These are phyloP conservation scores for Diplodia mutila DNA, from an alignment of 2,329 filamentous ascomycete genomes.

Conservation along the genomic window DNA sequence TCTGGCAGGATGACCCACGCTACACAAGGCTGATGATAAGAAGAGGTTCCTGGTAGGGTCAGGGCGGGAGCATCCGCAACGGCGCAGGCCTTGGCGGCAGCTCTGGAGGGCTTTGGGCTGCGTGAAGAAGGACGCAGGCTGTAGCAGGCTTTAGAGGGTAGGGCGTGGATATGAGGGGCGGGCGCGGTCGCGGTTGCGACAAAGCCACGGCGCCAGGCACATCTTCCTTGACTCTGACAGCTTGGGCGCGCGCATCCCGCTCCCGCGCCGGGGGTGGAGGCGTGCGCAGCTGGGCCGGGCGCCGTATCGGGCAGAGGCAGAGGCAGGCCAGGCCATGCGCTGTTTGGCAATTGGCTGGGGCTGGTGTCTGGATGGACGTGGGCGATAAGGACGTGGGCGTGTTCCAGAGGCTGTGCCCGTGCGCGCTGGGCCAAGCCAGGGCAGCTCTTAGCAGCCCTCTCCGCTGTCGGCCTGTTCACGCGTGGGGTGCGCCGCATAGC, in stretches of 20 bases:
- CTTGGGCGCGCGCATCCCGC: conserved; percentile 20
- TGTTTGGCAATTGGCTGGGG: conserved; percentile 8
- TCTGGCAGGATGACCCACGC: not conserved
- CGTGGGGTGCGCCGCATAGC: conserved; percentile 24
- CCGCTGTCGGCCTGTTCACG: conserved; percentile 7
- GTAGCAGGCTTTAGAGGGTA: not conserved
- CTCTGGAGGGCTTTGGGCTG: not conserved
- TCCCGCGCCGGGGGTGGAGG: conserved; percentile 24
- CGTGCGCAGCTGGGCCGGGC: conserved; percentile 8
- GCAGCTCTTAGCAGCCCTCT: not conserved
- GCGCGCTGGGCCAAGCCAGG: conserved; percentile 14
- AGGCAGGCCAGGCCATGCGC: conserved; percentile 7
- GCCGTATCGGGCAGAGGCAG: conserved; percentile 19
- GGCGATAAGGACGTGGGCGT: conserved; percentile 23
- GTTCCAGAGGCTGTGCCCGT: conserved; percentile 13
- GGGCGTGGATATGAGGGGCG: not conserved
- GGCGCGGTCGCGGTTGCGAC: not conserved
- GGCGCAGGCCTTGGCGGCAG: not conserved
- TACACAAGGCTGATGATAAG: conserved; percentile 6
- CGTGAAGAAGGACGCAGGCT: not conserved
- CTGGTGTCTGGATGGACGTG: conserved; percentile 21
- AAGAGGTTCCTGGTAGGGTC: not conserved
- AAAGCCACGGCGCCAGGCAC: conserved; percentile 11
- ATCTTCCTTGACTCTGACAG: not conserved
- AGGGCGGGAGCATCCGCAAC: conserved; percentile 20